phyloP scores from a whole-genome alignment of 2,329 filamentous ascomycete genomes.

The Neurospora crassa region DNA sequence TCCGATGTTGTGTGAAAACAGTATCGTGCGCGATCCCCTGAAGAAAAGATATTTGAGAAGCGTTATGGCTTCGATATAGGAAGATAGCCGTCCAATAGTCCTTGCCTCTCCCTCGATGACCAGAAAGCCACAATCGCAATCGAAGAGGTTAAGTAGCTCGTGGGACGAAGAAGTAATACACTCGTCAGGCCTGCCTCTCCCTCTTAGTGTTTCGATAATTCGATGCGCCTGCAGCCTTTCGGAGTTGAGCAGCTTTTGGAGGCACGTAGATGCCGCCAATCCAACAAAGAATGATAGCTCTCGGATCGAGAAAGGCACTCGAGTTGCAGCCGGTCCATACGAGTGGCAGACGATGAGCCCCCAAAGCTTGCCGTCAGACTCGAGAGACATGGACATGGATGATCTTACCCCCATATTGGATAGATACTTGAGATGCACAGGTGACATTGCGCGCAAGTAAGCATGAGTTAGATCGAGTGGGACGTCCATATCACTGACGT shows the following conservation, averaged over 20 bases:
- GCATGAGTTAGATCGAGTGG: slow-evolving; percentile 77
- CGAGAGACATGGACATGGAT: slow-evolving; percentile 90
- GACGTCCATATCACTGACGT: slow-evolving; percentile 58
- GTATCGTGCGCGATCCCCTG: slow-evolving; percentile 61
- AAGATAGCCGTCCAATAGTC: slow-evolving; percentile 62
- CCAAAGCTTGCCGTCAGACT: slow-evolving; percentile 77
- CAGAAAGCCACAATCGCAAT: slow-evolving; percentile 76
- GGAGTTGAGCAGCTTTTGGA: slow-evolving; percentile 77
- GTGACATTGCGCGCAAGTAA: slow-evolving; percentile 81
- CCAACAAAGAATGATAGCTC: slow-evolving; percentile 86
- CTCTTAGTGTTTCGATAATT: slow-evolving; percentile 78
- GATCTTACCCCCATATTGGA: slow-evolving; percentile 80
- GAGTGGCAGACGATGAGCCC: slow-evolving; percentile 79
- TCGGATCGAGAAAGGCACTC: slow-evolving; percentile 78
- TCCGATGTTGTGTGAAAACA: slow-evolving; percentile 65
- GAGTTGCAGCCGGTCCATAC: slow-evolving; percentile 68
- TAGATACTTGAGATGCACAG: slow-evolving; percentile 80
- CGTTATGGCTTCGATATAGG: slow-evolving; percentile 73
- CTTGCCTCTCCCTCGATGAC: slow-evolving; percentile 82
- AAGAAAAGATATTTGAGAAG: slow-evolving; percentile 78
- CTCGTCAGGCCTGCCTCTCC: slow-evolving; percentile 69
- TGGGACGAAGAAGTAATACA: slow-evolving; percentile 87
- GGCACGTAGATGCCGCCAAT: slow-evolving; percentile 76
- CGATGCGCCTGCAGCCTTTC: slow-evolving; percentile 76
- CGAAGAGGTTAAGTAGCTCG: slow-evolving; percentile 71